Percentiles rank a stretch among this genome's conserved stretches.
phyloP scores from a whole-genome alignment of 2,329 filamentous ascomycete species.

The Neurospora sp. region DNA sequence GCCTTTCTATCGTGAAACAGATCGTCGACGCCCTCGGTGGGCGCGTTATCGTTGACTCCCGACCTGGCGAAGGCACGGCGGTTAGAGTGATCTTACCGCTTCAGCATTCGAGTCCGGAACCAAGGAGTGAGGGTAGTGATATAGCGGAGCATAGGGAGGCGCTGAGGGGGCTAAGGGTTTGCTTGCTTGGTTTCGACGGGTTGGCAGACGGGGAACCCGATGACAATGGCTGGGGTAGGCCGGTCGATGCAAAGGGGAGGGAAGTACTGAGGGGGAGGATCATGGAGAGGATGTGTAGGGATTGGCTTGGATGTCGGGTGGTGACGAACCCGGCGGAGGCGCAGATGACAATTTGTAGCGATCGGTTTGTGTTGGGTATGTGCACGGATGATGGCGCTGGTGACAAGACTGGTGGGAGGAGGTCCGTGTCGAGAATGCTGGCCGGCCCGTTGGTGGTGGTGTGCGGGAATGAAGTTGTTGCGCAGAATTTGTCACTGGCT shows the following conservation, averaged over 20 bases:
- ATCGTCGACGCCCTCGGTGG: slow-evolving; percentile 51
- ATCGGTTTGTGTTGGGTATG: slow-evolving; percentile 18
- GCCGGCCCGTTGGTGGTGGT: slow-evolving; percentile 7
- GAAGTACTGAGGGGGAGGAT: slow-evolving; percentile 11
- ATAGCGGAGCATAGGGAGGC: slow-evolving; percentile 21
- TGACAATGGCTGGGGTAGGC: background rate
- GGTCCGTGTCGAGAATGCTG: background rate
- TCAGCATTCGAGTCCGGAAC: background rate
- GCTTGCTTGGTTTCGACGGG: slow-evolving; percentile 5
- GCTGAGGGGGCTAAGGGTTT: slow-evolving; percentile 19
- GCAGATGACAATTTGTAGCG: slow-evolving; percentile 4
- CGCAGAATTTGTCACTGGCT: slow-evolving; percentile 2
- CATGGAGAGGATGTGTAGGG: slow-evolving; percentile 20
- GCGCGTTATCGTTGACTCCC: slow-evolving; percentile 45
- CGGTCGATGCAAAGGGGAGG: background rate
- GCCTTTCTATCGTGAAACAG: slow-evolving; percentile 52
- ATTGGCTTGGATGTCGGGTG: slow-evolving; percentile 21
- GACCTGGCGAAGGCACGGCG: slow-evolving; percentile 22
- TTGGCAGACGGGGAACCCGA: background rate
- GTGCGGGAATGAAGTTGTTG: slow-evolving; percentile 2
- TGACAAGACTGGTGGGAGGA: background rate
- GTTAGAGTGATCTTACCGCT: slow-evolving; percentile 13
- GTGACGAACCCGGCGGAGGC: slow-evolving; percentile 5
- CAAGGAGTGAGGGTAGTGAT: slow-evolving; percentile 15
- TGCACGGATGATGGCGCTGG: slow-evolving; percentile 10